Evolutionary conservation across 2,329 filamentous ascomycete species (phyloP), one percentile per base, ranked within the genome.

Genomic region (Sarocladiaceae sp.): DNA sequence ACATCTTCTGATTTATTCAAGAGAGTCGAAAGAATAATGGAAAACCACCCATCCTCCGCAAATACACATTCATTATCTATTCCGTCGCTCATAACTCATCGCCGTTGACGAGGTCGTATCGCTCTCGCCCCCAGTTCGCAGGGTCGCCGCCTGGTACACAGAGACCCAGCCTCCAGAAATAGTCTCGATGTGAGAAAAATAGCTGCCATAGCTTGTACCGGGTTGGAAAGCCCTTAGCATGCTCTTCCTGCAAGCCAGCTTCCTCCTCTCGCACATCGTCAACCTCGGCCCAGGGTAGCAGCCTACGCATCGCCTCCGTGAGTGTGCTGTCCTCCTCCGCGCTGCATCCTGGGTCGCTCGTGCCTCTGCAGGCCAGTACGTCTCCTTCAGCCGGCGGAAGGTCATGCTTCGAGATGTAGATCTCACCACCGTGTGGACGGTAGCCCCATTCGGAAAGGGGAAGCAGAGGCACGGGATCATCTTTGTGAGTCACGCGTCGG

Each of bases 131-230:
- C 83, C 83, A 86, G 53, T 86, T 76, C 35, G 70, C 68, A 3
- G 82, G 82, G 58, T 85, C 83, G 11, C 86, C 85, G 11, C 85
- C 85, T 0, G 91, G 90, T 2, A 96, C 72, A 65, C 93, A 98
- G 24, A 97, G 68, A 0, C 93, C 93, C 44, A 98, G 64, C 46
- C 93, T 76, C 87, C 88, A 95, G 65, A 98, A 97, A 63, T 98
- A 98, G 66, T 98, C 93, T 31, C 93, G 73, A 66, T 98, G 93
- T 1, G 90, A 86, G 63, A 94, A 95, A 58, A 97, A 83, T 6
- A 96, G 68, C 64, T 95, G 81, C 88, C 91, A 95, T n/a, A 94
- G 74, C 61, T 84, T 86, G 55, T 90, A 61, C 63, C 76, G 62
- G 56, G 52, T 74, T 58, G 55, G 82, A 63, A 68, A 77, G 72